These are phyloP conservation scores for Colletotrichum brevisporum DNA, from an alignment of 2,329 filamentous ascomycete species.

Conservation along the genomic window DNA sequence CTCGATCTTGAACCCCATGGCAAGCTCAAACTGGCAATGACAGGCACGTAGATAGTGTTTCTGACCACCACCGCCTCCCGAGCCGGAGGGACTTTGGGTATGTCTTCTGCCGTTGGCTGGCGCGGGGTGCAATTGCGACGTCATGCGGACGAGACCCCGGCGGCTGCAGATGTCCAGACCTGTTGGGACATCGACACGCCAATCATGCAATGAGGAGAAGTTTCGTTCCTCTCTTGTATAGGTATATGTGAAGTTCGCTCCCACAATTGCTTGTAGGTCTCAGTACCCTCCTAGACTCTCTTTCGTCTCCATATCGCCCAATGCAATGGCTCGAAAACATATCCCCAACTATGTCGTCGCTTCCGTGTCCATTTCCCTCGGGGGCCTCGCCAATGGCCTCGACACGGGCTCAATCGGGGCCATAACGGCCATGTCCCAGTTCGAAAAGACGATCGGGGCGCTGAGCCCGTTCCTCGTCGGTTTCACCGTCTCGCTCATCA, in stretches of 20 bases:
- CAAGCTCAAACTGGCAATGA: neutral
- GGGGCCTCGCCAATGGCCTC: constrained; percentile 46
- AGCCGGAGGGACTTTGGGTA: too few species aligned
- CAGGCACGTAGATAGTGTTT: neutral
- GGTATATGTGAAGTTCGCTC: neutral
- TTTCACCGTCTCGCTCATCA: constrained; percentile 71
- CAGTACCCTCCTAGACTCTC: neutral
- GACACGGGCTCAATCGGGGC: constrained; percentile 54
- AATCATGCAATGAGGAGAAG: neutral
- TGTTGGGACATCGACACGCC: neutral
- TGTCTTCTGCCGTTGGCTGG: neutral
- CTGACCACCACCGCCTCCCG: constrained; percentile 9
- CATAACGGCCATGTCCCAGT: constrained; percentile 51
- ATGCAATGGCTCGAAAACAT: constrained; percentile 1
- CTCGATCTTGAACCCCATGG: constrained; percentile 2
- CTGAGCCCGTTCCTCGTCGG: constrained; percentile 68
- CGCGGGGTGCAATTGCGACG: neutral
- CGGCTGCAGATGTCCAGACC: neutral
- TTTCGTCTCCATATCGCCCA: neutral
- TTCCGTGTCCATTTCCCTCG: constrained; percentile 17
- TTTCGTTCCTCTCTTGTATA: neutral
- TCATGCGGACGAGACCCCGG: neutral
- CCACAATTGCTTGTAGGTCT: neutral
- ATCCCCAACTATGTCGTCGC: constrained; percentile 26
- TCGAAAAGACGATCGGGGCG: constrained; percentile 55